These are phyloP conservation scores for Geotrichum candidum DNA, from an alignment of 1,139 yeast species.

Conservation along the genomic window DNA sequence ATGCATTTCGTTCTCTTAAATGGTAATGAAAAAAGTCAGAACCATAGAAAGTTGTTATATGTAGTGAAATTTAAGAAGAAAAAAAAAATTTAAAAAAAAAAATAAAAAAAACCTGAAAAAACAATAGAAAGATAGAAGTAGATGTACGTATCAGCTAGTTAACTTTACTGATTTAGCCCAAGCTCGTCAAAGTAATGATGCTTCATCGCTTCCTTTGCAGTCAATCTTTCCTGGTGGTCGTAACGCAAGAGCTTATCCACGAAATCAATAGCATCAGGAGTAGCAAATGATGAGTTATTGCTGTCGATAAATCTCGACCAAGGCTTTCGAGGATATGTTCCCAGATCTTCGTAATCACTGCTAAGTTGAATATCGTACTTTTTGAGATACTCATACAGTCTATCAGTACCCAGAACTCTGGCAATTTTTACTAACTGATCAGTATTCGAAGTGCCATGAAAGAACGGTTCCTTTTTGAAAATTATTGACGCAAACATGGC, in stretches of 20 bases:
- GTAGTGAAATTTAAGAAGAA: background rate
- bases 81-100: background rate
- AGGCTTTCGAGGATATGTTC: slow-evolving; percentile 68
- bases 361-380: slow-evolving; percentile 71
- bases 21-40: background rate
- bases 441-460: slow-evolving; percentile 89
- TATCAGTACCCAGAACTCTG: slow-evolving; percentile 81
- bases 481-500: slow-evolving; percentile 96
- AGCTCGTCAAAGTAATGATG: slow-evolving; percentile 54
- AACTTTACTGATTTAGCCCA: background rate
- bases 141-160: background rate
- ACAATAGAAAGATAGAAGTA: background rate
- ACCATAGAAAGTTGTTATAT: background rate
- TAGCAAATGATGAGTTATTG: slow-evolving; percentile 60
- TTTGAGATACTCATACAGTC: slow-evolving; percentile 58
- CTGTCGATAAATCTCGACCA: slow-evolving; percentile 76
- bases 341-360: slow-evolving; percentile 71
- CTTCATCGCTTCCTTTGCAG: slow-evolving; percentile 87
- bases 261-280: slow-evolving; percentile 65
- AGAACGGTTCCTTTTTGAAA: slow-evolving; percentile 92
- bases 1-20: slow-evolving; percentile 3
- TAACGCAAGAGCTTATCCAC: slow-evolving; percentile 72
- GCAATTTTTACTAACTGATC: slow-evolving; percentile 92
- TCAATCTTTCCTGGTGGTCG: slow-evolving; percentile 82
- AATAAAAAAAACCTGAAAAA: background rate